phyloP scores from a whole-genome alignment of 2,329 filamentous ascomycete species.

The Curvularia eragrostidis region DNA sequence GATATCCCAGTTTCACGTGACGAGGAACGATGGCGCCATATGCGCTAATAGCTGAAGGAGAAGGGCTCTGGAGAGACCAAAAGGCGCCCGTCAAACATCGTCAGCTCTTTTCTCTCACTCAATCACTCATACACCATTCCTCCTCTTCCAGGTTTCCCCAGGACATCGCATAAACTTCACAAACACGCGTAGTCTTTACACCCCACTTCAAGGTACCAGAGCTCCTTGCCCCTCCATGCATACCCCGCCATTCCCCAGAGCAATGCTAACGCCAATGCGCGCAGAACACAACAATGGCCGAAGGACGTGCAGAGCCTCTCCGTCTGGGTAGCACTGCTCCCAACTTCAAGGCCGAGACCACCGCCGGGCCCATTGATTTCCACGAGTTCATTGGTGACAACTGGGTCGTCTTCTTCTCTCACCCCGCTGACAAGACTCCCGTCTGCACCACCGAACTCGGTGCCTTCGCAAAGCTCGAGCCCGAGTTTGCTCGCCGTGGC shows the following conservation, averaged over 20 bases:
- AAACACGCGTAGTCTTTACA: neutral
- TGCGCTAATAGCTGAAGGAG: slow-evolving; percentile 41
- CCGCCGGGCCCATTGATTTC: slow-evolving; percentile 71
- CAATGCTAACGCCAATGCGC: slow-evolving; percentile 20
- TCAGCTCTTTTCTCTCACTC: neutral
- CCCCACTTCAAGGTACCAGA: slow-evolving; percentile 17
- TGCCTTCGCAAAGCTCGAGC: slow-evolving; percentile 68
- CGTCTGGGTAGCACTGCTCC: slow-evolving; percentile 71
- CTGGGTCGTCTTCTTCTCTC: slow-evolving; percentile 75
- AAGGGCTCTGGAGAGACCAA: slow-evolving; percentile 28
- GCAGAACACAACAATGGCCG: slow-evolving; percentile 38
- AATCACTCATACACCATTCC: neutral
- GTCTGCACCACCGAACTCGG: slow-evolving; percentile 70
- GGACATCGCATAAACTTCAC: neutral
- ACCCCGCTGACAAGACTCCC: slow-evolving; percentile 68
- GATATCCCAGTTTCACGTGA: slow-evolving; percentile 24
- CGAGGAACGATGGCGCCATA: slow-evolving; percentile 47
- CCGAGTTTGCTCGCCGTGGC: slow-evolving; percentile 67
- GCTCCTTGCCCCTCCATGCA: slow-evolving; percentile 9
- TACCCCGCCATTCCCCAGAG: slow-evolving; percentile 32
- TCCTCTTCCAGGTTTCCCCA: neutral
- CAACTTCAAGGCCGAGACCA: slow-evolving; percentile 73
- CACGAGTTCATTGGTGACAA: slow-evolving; percentile 73
- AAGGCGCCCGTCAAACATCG: slow-evolving; percentile 23
- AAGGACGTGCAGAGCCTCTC: slow-evolving; percentile 53